Evolutionary conservation across 805 yeast genomes (phyloP).

Genomic region (Kuraishia capsulata): DNA sequence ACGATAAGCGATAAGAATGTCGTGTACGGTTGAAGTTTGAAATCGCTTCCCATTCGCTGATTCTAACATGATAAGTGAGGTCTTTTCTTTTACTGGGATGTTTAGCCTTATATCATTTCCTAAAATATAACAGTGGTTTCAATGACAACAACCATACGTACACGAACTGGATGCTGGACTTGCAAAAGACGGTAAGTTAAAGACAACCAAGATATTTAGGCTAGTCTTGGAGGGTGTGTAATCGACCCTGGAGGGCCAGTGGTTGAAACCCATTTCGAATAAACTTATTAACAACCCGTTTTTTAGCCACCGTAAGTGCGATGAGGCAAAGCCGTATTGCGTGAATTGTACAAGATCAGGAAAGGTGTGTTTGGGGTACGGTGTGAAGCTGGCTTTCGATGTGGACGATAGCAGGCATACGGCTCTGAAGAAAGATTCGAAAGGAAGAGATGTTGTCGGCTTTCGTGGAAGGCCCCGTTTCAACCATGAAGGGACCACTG

Average conservation of each 20-base stretch:
- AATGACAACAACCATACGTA: no score
- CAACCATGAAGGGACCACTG: neutral
- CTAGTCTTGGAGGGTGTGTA: no score
- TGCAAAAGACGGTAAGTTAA: neutral
- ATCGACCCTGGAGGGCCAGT: no score
- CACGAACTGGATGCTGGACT: neutral
- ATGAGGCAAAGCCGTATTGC: constrained; percentile 1
- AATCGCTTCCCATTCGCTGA: no score
- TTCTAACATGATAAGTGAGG: no score
- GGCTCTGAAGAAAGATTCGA: neutral
- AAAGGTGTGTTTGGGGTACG: constrained; percentile 1
- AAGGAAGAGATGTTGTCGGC: neutral
- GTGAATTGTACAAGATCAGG: neutral
- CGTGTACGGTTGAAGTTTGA: no score
- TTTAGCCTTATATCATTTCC: no score
- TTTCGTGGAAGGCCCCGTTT: constrained; percentile 1
- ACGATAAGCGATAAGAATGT: no score
- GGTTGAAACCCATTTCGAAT: no score
- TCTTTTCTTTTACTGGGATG: no score
- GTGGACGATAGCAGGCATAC: constrained; percentile 1
- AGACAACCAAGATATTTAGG: no score
- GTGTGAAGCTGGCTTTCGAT: constrained; percentile 1
- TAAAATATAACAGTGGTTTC: no score
- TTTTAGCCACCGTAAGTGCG: constrained; percentile 1
- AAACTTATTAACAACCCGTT: neutral